phyloP scores from a whole-genome alignment of 306 rosid genomes.

The Sechiopsis laciniata region DNA sequence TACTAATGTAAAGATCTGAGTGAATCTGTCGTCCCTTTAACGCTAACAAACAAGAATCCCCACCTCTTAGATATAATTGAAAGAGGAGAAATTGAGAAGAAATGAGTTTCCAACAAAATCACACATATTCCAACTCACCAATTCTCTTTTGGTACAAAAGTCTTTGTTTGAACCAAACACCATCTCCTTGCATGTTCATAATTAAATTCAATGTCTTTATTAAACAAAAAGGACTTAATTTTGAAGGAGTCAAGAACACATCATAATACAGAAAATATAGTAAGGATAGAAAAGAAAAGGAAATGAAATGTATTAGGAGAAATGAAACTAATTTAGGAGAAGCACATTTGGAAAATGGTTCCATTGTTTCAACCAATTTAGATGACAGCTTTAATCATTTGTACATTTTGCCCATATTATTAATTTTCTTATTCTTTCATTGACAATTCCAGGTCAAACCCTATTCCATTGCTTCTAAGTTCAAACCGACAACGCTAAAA shows the following conservation, averaged over 20 bases:
- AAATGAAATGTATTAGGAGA: not conserved
- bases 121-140: too few relatives aligned
- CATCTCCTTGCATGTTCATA: not conserved
- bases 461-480: too few relatives aligned
- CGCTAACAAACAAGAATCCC: not conserved
- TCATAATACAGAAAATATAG: not conserved
- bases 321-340: not conserved
- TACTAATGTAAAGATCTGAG: too few relatives aligned
- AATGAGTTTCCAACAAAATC: not conserved
- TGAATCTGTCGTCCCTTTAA: too few relatives aligned
- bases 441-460: too few relatives aligned
- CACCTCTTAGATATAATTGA: not conserved
- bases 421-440: not conserved
- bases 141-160: not conserved
- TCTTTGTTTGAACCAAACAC: not conserved
- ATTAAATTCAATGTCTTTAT: too few relatives aligned
- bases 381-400: conserved; percentile 9
- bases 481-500: too few relatives aligned
- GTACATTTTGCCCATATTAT: not conserved
- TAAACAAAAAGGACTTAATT: too few relatives aligned
- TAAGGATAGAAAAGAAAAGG: not conserved
- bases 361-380: not conserved
- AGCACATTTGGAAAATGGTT: not conserved
- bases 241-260: not conserved
- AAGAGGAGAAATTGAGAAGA: not conserved